Percentiles rank a stretch among this genome's conserved stretches.
phyloP scores from a whole-genome alignment of 768 basidiomycete species.

The Lentinus brumalis region DNA sequence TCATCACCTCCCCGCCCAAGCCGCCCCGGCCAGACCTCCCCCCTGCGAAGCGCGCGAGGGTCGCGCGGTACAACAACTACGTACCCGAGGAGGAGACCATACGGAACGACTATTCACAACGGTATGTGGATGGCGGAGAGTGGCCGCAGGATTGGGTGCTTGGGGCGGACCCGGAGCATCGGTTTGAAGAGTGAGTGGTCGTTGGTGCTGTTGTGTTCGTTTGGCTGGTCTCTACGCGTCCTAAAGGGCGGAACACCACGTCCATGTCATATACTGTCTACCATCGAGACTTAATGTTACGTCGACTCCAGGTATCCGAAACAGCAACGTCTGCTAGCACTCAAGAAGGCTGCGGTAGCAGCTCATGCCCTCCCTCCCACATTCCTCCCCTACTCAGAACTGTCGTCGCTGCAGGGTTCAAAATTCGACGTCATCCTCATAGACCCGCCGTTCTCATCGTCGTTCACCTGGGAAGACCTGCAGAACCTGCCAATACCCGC shows the following conservation, averaged over 20 bases:
- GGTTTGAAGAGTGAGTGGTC: slow-evolving; percentile 87
- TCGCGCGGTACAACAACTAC: slow-evolving; percentile 76
- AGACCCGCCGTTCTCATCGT: slow-evolving; percentile 86
- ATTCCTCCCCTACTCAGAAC: slow-evolving; percentile 64
- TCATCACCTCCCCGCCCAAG: slow-evolving; percentile 35
- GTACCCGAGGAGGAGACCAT: slow-evolving; percentile 95
- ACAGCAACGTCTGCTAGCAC: slow-evolving; percentile 76
- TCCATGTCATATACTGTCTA: background rate
- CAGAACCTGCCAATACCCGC: slow-evolving; percentile 79
- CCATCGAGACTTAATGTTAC: background rate
- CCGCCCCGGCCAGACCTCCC: slow-evolving; percentile 54
- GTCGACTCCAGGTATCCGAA: slow-evolving; percentile 79
- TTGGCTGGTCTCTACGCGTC: background rate
- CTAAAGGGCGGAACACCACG: background rate
- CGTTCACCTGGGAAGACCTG: slow-evolving; percentile 84
- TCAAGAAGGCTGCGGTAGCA: slow-evolving; percentile 82
- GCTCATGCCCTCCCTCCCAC: slow-evolving; percentile 70
- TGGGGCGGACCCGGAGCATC: slow-evolving; percentile 82
- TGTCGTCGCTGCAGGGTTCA: slow-evolving; percentile 56
- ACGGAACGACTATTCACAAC: slow-evolving; percentile 90
- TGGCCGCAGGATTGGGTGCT: slow-evolving; percentile 95
- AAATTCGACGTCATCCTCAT: slow-evolving; percentile 93
- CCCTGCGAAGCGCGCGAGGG: slow-evolving; percentile 73
- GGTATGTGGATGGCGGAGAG: slow-evolving; percentile 88
- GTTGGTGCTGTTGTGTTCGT: background rate